Evolutionary conservation across 257 asterid species (phyloP).

Genomic region (Nicotiana knightiana): DNA sequence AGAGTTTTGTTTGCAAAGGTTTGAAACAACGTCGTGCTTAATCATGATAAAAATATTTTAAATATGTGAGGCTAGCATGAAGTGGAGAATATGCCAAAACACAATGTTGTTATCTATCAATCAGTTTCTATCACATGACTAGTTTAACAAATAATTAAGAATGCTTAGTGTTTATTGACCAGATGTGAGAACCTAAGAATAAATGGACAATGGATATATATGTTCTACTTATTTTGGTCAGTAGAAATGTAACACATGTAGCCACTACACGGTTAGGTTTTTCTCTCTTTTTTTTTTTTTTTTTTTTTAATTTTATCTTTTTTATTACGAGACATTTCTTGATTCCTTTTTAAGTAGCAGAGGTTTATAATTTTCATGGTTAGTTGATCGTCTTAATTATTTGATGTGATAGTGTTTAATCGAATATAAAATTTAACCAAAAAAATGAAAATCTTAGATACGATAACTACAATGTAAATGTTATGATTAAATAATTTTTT

Average conservation of each 20-base stretch:
- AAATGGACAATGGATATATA: neutral
- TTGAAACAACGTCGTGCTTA: neutral
- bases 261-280: neutral
- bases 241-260: neutral
- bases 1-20: neutral
- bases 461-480: too few relatives aligned
- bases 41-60: neutral
- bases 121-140: neutral
- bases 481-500: too few relatives aligned
- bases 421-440: too few relatives aligned
- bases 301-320: too few relatives aligned
- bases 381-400: too few relatives aligned
- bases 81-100: neutral
- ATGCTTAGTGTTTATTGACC: neutral
- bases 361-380: neutral
- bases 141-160: neutral
- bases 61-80: conserved; percentile 7
- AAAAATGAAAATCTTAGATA: too few relatives aligned
- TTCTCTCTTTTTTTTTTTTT: too few relatives aligned
- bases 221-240: neutral
- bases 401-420: too few relatives aligned
- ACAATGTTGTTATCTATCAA: neutral
- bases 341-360: neutral
- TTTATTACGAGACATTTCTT: neutral
- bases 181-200: neutral